phyloP scores from a whole-genome alignment of 805 yeast species.

The Jamesozyma piceae region DNA sequence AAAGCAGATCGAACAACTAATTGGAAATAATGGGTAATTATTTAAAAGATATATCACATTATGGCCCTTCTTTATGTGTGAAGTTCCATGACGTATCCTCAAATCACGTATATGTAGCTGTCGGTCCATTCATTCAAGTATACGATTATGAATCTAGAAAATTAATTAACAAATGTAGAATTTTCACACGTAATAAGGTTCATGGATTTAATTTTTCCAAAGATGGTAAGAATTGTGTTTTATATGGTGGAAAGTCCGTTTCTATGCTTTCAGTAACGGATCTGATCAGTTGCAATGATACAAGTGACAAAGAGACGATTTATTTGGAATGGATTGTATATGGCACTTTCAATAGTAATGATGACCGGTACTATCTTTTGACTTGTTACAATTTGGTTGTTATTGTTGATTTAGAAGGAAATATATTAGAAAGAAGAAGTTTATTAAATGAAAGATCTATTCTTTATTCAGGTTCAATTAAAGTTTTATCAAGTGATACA shows the following conservation, averaged over 20 bases:
- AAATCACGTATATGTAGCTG: conserved; percentile 46
- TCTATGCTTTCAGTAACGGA: conserved; percentile 33
- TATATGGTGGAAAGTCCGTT: conserved; percentile 70
- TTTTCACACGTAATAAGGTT: conserved; percentile 67
- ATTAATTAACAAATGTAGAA: conserved; percentile 33
- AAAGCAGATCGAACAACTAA: background rate
- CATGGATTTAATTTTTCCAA: conserved; percentile 54
- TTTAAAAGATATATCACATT: conserved; percentile 23
- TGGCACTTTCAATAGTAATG: conserved; percentile 39
- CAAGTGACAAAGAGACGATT: conserved; percentile 35
- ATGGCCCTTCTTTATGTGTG: conserved; percentile 67
- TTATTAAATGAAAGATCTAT: conserved; percentile 67
- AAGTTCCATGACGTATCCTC: conserved; percentile 27
- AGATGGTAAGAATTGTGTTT: conserved; percentile 28
- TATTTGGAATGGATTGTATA: conserved; percentile 75
- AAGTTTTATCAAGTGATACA: conserved; percentile 33
- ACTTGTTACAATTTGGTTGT: conserved; percentile 67
- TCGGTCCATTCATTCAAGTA: conserved; percentile 58
- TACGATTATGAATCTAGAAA: conserved; percentile 38
- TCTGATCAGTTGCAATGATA: conserved; percentile 15
- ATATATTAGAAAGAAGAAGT: conserved; percentile 23
- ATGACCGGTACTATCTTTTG: conserved; percentile 40
- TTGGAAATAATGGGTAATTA: background rate
- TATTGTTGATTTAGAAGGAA: conserved; percentile 23
- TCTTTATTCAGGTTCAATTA: conserved; percentile 76